Evolutionary conservation across 106 monocot species (phyloP).

Genomic region (Posidonia australis): DNA sequence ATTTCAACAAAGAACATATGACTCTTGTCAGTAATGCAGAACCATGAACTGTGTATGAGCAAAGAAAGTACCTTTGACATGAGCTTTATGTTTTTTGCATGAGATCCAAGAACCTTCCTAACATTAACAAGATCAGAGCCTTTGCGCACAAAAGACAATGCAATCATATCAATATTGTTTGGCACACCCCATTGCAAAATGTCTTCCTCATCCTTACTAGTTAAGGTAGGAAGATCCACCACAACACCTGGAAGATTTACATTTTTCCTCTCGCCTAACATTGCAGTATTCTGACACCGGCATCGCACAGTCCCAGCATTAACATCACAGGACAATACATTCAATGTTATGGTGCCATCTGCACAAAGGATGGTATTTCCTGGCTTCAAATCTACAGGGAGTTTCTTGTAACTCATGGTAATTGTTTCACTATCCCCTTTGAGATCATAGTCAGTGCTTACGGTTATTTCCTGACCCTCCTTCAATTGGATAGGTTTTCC

Average conservation of each 20-base stretch:
- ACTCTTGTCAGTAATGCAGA: not conserved
- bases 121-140: conserved; percentile 39
- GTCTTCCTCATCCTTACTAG: conserved; percentile 37
- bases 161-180: conserved; percentile 38
- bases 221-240: conserved; percentile 37
- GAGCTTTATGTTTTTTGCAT: conserved; percentile 23
- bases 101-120: conserved; percentile 30
- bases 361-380: conserved; percentile 35
- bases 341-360: conserved; percentile 32
- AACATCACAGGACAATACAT: conserved; percentile 29
- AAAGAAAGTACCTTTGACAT: conserved; percentile 25
- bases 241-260: conserved; percentile 38
- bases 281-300: conserved; percentile 25
- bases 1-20: not conserved
- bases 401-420: conserved; percentile 35
- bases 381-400: conserved; percentile 25
- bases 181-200: conserved; percentile 37
- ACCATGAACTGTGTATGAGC: not conserved
- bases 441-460: conserved; percentile 30
- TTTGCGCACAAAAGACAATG: conserved; percentile 31
- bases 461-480: conserved; percentile 28
- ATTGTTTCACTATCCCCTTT: conserved; percentile 29
- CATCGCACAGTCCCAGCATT: conserved; percentile 24
- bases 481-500: conserved; percentile 32
- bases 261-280: conserved; percentile 37